Percentiles rank a stretch among this genome's conserved stretches.
Conservation (phyloP, 768 basidiomycete species). For the Fomitopsis pulvina region DNA sequence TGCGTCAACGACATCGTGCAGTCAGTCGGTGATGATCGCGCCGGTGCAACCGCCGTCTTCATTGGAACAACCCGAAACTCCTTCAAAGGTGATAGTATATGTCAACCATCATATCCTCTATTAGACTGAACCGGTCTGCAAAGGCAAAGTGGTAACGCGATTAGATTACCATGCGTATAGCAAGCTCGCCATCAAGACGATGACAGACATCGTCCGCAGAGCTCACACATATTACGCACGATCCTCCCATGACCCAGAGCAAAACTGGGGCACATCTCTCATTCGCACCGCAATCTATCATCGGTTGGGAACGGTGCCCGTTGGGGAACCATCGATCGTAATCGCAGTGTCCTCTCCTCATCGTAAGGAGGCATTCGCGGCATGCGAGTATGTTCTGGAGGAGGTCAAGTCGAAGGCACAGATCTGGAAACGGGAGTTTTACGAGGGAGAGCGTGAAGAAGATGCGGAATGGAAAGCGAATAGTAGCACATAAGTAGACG, state of each 20-base stretch:
- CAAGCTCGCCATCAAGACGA: slow-evolving; percentile 72
- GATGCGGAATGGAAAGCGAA: slow-evolving; percentile 32
- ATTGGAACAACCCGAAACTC: slow-evolving; percentile 84
- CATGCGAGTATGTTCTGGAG: slow-evolving; percentile 81
- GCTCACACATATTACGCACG: slow-evolving; percentile 35
- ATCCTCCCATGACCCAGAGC: slow-evolving; percentile 27
- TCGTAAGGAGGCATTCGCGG: slow-evolving; percentile 72
- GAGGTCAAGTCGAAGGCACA: slow-evolving; percentile 77
- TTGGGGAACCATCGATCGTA: slow-evolving; percentile 78
- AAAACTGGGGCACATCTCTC: slow-evolving; percentile 21
- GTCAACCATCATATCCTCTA: not conserved
- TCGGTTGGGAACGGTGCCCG: slow-evolving; percentile 69
- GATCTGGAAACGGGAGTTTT: slow-evolving; percentile 91
- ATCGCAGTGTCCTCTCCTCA: slow-evolving; percentile 83
- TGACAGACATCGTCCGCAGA: slow-evolving; percentile 50
- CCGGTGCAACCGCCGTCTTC: slow-evolving; percentile 72
- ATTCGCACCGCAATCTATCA: slow-evolving; percentile 66
- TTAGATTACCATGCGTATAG: slow-evolving; percentile 84
- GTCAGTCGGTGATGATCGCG: slow-evolving; percentile 54
- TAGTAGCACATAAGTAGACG: slow-evolving; percentile 1
- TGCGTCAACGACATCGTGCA: slow-evolving; percentile 50
- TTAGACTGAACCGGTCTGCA: not conserved
- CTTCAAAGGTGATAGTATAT: slow-evolving; percentile 55
- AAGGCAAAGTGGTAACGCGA: slow-evolving; percentile 65
- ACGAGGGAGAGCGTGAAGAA: slow-evolving; percentile 59